These are phyloP conservation scores for Psilocybe mexicana DNA, from an alignment of 1,284 basidiomycete genomes.

Conservation along the genomic window DNA sequence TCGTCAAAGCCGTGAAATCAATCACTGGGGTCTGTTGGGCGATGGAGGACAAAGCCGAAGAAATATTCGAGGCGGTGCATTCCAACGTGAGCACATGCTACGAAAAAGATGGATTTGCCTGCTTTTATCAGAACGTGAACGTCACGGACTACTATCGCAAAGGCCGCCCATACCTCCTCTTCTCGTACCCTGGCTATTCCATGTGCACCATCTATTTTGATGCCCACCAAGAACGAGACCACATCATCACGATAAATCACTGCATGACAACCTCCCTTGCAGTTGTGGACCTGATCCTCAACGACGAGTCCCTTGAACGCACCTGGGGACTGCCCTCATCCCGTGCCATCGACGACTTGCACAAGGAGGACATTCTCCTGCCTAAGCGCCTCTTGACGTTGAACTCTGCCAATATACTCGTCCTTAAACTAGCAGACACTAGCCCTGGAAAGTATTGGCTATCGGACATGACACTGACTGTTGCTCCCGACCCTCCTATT, in stretches of 20 bases:
- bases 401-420: neutral
- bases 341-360: neutral
- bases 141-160: neutral
- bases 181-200: neutral
- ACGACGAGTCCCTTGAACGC: neutral
- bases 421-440: neutral
- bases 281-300: slow-evolving; percentile 5
- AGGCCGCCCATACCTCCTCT: slow-evolving; percentile 1
- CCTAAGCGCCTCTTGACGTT: neutral
- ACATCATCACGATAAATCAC: slow-evolving; percentile 4
- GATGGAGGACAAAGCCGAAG: neutral
- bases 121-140: neutral
- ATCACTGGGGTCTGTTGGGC: neutral
- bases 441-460: neutral
- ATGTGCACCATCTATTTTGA: slow-evolving; percentile 3
- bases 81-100: neutral
- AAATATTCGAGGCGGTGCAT: neutral
- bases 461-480: neutral
- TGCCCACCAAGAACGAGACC: neutral
- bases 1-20: neutral
- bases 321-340: neutral
- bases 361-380: neutral
- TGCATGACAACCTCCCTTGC: slow-evolving; percentile 4
- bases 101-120: neutral
- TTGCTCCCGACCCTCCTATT: neutral